Base-by-base conservation (phyloP, 305 asterid species). In the Withania somnifera region DNA sequence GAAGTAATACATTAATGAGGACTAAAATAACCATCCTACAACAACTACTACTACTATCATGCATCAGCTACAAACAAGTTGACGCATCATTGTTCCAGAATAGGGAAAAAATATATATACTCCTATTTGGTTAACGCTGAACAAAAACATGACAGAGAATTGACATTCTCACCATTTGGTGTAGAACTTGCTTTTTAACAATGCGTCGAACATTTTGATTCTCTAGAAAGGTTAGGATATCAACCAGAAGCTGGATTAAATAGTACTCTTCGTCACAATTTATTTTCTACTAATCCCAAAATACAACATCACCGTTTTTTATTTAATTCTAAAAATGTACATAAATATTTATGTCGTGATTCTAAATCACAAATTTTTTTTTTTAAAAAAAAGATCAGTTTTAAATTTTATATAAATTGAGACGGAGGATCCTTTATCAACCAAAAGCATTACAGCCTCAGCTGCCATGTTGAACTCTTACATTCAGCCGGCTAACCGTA, bases 171-270 rank as follows among this genome's bases (percentile, higher is more conserved):
- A 95, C 99, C 98, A 89, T 92, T 90, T 95, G 76, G 88, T 8
- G 40, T 82, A 88, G 82, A 95, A 94, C 85, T 87, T 95, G 93
- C 92, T 91, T 78, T 93, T 94, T 86, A 88, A 79, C 79, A 91
- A 82, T 71, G 88, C 86, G 81, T 93, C 93, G 42, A 94, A 88
- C 99, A 95, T 95, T 47, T 86, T 50, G 11, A 77, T 26, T 52
- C 6, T 19, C 20, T 28, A 54, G 15, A 1, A 22, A 38, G n/a
- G 28, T 24, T 67, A n/a, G 7, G 52, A 32, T 64, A 63, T 32
- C 1, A 53, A 53, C 5, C 24, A n/a, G 60, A n/a, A 53, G 60
- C 26, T 40, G 36, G 11, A 69, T 20, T 68, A 69, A 22, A 57
- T 57, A 57, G 6, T 15, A 42, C 42, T 30, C n/a, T n/a, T n/a